Base-by-base conservation (phyloP, 116 monocot genomes). In the Cymodocea nodosa region DNA sequence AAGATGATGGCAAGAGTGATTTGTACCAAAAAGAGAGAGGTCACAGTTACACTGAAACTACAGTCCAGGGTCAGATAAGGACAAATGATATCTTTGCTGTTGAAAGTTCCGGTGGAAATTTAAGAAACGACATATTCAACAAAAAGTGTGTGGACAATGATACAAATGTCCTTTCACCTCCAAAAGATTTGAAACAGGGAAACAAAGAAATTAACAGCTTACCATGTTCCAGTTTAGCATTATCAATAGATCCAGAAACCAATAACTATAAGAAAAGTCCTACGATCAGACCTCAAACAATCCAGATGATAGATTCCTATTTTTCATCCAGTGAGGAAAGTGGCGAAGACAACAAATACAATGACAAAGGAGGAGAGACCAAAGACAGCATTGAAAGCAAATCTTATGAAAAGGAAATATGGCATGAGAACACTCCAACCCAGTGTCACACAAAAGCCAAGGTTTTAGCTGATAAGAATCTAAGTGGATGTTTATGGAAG, bases 231-330 rank as follows among this genome's bases (percentile, higher is more conserved):
- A 56, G 37, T 75, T 59, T 64, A 25, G 70, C 80, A 69, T 70
- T 69, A 68, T 57, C 71, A 22, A 60, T 77, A 72, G 68, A 62
- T 63, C 54, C 81, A 13, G 81, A 85, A 35, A 61, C 76, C 23
- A 80, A 80, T 65, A 75, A 66, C 44, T 77, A 65, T 54, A 88
- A 80, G 68, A 80, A 74, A 19, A 35, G 77, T 35, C 75, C 83
- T 37, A 83, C 74, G 24, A 68, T 86, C 35, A 89, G 85, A 34
- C 97, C 97, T 44, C 79, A 88, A 62, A 97, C 77, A 72, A 83
- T 97, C 34, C 76, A 82, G 62, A 70, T 97, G 65, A 52, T 82
- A 19, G 88, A 87, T 70, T 87, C 91, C 52, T 85, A 91, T 75
- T 83, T 80, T 63, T 70, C 81, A 52, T 20, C 58, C 56, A 40